Evolutionary conservation across 31 red algal genomes (phyloP), one percentile per base, ranked within the genome.

Genomic region (Endocladia muricata): DNA sequence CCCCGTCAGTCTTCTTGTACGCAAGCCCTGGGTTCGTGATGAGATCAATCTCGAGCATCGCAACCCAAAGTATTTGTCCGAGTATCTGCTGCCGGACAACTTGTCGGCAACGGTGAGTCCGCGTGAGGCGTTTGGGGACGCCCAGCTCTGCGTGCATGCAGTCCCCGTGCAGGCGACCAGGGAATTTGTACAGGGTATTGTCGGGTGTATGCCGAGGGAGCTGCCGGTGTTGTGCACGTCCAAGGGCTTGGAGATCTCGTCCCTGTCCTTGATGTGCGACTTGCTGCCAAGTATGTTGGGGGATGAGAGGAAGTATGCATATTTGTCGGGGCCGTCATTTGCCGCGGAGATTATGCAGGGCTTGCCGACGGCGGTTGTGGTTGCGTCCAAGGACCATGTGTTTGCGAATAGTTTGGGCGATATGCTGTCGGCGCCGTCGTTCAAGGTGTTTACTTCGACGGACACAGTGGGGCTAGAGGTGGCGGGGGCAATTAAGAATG

Each of bases 251-350:
- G 95, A 98, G 70, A 86, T 93, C 13, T 59, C 52, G 15, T 68
- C 67, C 34, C 83, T 89, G 23, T 61, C 68, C 34, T 57, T 98
- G 30, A 94, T 98, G 95, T 98, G 83, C 61, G 95, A 98, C 42
- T 26, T 98, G 17, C 74, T 98, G 23, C 84, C 88, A 26, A 37
- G 37, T 19, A 79, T 93, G 41, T 43, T 94, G 47, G 77, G 76
- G 22, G 71, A 42, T 4, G 29, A 77, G 1, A 47, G 77, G 32
- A 84, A 85, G 47, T 85, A 80, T 32, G 86, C 90, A 0, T 98
- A 88, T 69, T 67, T 98, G n/a, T 98, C 95, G 19, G 96, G 96
- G 23, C 96, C 96, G 3, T 90, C 88, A 1, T 93, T 93, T 73
- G 96, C 96, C 6, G 68, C 69, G 8, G 96, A 99, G 63, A 90